phyloP scores from a whole-genome alignment of 805 yeast genomes.

The Yarrowia sp. region DNA sequence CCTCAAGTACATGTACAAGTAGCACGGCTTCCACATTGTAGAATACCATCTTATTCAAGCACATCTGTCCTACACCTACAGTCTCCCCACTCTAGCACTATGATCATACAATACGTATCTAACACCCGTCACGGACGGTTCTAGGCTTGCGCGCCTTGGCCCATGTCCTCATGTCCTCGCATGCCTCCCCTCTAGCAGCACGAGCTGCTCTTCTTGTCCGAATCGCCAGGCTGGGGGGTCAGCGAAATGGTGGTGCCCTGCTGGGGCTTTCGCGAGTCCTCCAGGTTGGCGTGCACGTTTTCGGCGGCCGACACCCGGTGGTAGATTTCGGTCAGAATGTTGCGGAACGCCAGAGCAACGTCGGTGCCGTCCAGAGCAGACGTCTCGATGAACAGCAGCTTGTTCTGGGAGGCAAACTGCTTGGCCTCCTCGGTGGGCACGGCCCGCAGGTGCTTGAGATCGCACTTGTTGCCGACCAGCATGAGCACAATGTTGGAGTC shows the following conservation, averaged over 20 bases:
- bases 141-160: constrained; percentile 2
- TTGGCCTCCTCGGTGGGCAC: constrained; percentile 97
- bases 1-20: neutral
- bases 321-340: constrained; percentile 88
- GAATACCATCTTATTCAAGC: too few relatives aligned
- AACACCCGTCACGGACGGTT: constrained; percentile 18
- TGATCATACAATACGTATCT: constrained; percentile 26
- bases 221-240: constrained; percentile 91
- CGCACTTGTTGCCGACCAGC: constrained; percentile 95
- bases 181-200: constrained; percentile 43
- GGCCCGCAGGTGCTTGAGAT: constrained; percentile 88
- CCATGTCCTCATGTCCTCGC: constrained; percentile 3
- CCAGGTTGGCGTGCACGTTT: constrained; percentile 80
- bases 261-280: constrained; percentile 65
- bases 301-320: constrained; percentile 92
- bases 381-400: constrained; percentile 39
- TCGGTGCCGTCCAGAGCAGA: constrained; percentile 77
- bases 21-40: too few relatives aligned
- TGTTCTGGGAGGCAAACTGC: constrained; percentile 57
- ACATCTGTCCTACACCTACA: too few relatives aligned
- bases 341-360: constrained; percentile 93
- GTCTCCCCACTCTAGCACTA: neutral
- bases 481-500: constrained; percentile 96
- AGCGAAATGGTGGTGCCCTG: constrained; percentile 90
- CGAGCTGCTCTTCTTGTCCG: constrained; percentile 52